Evolutionary conservation across 129 eudicot genomes (phyloP).

Genomic region (Saussurea involucrata): DNA sequence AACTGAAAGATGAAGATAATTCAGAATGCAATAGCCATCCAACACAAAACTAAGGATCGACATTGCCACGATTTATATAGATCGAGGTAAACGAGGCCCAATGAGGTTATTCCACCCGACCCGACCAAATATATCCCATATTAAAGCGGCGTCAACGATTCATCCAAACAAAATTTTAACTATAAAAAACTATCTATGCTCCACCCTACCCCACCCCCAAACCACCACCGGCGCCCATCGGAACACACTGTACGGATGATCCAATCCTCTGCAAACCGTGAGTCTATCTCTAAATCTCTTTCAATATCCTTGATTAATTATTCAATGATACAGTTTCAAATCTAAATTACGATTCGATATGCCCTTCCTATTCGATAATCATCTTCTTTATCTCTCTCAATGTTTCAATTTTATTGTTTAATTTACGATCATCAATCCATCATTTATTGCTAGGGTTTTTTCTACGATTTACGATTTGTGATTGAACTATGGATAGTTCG

Average conservation of each 20-base stretch:
- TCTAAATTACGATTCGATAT: neutral
- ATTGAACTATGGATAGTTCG: conserved; percentile 7
- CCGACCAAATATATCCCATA: neutral
- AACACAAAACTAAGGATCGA: no score
- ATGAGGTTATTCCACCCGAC: neutral
- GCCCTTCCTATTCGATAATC: neutral
- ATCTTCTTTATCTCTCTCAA: neutral
- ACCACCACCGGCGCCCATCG: conserved; percentile 30
- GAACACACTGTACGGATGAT: conserved; percentile 13
- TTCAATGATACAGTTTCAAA: neutral
- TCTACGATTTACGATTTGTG: neutral
- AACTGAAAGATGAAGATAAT: no score
- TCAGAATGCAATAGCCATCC: no score
- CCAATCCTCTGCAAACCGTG: conserved; percentile 16
- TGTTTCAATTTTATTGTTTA: neutral
- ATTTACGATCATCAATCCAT: neutral
- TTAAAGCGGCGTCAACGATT: conserved; percentile 9
- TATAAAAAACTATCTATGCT: conserved; percentile 13
- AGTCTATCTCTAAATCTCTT: neutral
- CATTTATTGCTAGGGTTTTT: conserved; percentile 10
- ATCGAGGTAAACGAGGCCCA: neutral
- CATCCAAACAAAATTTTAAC: neutral
- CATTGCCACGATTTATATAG: neutral
- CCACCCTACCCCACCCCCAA: conserved; percentile 24
- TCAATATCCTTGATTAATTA: neutral